Percentiles rank a stretch among this genome's conserved stretches.
Evolutionary conservation across 2,329 filamentous ascomycete genomes (phyloP).

Genomic region (Fusarium nisikadoi): DNA sequence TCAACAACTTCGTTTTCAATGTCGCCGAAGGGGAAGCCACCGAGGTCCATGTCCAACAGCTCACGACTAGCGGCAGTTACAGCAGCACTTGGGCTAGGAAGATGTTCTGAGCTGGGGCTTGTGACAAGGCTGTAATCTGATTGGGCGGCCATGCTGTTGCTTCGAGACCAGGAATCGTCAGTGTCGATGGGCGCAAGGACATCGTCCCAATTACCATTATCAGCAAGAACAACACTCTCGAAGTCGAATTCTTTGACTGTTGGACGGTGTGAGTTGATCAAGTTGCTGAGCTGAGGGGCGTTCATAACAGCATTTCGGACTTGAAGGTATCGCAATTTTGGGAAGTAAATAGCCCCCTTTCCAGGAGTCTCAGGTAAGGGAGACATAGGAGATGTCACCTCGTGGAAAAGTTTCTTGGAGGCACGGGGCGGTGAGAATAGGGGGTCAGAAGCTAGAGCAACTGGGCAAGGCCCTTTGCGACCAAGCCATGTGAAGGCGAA

Average conservation of each 20-base stretch:
- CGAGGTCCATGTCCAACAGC: slow-evolving; percentile 55
- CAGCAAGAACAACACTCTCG: slow-evolving; percentile 76
- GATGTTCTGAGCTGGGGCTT: slow-evolving; percentile 50
- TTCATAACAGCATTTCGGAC: slow-evolving; percentile 79
- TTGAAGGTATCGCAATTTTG: slow-evolving; percentile 73
- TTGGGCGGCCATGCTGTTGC: slow-evolving; percentile 43
- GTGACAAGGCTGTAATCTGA: slow-evolving; percentile 50
- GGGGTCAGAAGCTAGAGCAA: slow-evolving; percentile 76
- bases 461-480: slow-evolving; percentile 77
- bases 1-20: slow-evolving; percentile 49
- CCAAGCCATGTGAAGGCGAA: slow-evolving; percentile 83
- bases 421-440: slow-evolving; percentile 69
- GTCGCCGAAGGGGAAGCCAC: slow-evolving; percentile 52
- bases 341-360: slow-evolving; percentile 71
- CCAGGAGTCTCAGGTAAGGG: slow-evolving; percentile 64
- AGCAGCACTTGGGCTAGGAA: slow-evolving; percentile 63
- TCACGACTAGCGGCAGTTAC: slow-evolving; percentile 64
- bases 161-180: slow-evolving; percentile 53
- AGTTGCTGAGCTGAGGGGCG: slow-evolving; percentile 73
- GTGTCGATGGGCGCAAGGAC: slow-evolving; percentile 75
- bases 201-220: slow-evolving; percentile 80
- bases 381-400: slow-evolving; percentile 73
- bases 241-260: slow-evolving; percentile 83
- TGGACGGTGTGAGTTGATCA: slow-evolving; percentile 73
- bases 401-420: slow-evolving; percentile 69